Conservation (phyloP, 768 basidiomycete species). For the Mycena filopes region DNA sequence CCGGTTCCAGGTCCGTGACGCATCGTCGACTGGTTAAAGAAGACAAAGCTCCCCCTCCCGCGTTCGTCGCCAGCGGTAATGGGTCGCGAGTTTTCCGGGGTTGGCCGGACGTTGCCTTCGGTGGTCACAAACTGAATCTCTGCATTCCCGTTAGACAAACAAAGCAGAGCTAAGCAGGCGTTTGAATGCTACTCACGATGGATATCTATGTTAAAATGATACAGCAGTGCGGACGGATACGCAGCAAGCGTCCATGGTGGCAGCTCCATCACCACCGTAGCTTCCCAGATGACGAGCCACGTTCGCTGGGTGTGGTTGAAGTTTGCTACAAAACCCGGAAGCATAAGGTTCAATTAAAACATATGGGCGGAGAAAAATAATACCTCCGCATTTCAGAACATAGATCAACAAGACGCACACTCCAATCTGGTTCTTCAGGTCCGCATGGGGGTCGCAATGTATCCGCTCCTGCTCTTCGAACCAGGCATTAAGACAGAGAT, state of each 20-base stretch:
- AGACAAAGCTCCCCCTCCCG: conserved; percentile 13
- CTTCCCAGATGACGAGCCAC: conserved; percentile 51
- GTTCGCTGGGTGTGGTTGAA: conserved; percentile 37
- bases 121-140: conserved; percentile 5
- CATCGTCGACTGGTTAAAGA: conserved; percentile 27
- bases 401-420: conserved; percentile 44
- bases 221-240: conserved; percentile 47
- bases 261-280: conserved; percentile 43
- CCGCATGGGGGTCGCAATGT: conserved; percentile 40
- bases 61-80: not conserved
- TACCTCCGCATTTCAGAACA: conserved; percentile 23
- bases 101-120: no score
- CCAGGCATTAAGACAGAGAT: conserved; percentile 41
- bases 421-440: conserved; percentile 44
- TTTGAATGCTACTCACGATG: conserved; percentile 38
- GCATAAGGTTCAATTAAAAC: no score
- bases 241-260: conserved; percentile 43
- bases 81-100: not conserved
- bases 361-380: no score
- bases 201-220: conserved; percentile 48
- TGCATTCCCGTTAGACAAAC: not conserved
- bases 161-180: not conserved
- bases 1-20: no score
- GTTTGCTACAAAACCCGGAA: not conserved
- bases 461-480: conserved; percentile 28